Conservation (phyloP, 2,329 filamentous ascomycete species). For the Emmonsia crescens region DNA sequence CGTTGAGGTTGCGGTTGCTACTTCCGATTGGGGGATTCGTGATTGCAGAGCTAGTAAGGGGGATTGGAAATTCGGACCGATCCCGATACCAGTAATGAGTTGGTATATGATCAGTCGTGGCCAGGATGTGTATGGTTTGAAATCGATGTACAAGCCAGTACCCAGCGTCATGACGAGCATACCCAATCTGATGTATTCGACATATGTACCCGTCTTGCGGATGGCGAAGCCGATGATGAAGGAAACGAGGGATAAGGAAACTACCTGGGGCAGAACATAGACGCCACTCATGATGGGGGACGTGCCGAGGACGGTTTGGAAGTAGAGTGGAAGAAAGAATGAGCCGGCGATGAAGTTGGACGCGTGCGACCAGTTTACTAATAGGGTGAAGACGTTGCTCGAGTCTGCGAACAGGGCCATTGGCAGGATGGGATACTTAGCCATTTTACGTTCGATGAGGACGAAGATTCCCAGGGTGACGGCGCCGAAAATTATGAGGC, state of each 20-base stretch:
- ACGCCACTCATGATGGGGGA: conserved; percentile 62
- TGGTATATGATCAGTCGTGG: conserved; percentile 43
- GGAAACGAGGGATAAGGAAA: conserved; percentile 56
- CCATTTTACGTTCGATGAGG: conserved; percentile 60
- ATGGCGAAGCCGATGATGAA: conserved; percentile 55
- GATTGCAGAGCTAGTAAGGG: conserved; percentile 55
- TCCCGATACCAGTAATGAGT: conserved; percentile 49
- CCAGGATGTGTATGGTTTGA: conserved; percentile 44
- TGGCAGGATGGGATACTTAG: conserved; percentile 70
- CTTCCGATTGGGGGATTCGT: conserved; percentile 48
- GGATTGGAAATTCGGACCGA: conserved; percentile 53
- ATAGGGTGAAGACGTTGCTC: conserved; percentile 56
- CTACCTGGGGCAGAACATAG: conserved; percentile 59
- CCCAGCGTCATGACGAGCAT: conserved; percentile 52
- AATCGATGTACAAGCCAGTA: conserved; percentile 53
- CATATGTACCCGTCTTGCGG: conserved; percentile 61
- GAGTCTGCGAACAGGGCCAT: conserved; percentile 55
- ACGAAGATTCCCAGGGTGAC: conserved; percentile 55
- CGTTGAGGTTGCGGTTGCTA: conserved; percentile 52
- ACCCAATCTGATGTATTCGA: conserved; percentile 48
- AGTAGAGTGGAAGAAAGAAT: conserved; percentile 79
- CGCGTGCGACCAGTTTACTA: conserved; percentile 61
- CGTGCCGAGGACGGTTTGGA: conserved; percentile 62
- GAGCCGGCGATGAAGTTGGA: conserved; percentile 65
- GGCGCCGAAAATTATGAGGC: conserved; percentile 63